phyloP scores from a whole-genome alignment of 768 basidiomycete species.

The Amanita phalloides region DNA sequence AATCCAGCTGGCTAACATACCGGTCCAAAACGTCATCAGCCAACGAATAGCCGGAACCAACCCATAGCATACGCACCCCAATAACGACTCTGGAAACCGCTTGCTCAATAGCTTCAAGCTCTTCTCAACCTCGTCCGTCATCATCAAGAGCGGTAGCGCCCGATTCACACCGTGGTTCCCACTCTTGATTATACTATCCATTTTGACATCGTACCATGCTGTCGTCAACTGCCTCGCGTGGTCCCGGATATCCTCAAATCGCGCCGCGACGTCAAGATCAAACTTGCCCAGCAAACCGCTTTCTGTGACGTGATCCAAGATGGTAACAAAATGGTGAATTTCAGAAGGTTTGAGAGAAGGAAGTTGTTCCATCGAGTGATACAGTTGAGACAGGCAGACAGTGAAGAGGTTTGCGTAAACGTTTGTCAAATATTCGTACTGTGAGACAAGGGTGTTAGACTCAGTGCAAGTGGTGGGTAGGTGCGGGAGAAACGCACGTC shows the following conservation, averaged over 20 bases:
- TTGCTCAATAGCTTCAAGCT: conserved; percentile 75
- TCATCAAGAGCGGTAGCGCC: conserved; percentile 67
- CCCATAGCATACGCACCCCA: conserved; percentile 44
- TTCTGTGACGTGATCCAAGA: conserved; percentile 63
- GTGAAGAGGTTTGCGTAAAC: conserved; percentile 73
- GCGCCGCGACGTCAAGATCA: conserved; percentile 60
- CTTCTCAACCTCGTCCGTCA: conserved; percentile 90
- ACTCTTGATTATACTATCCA: conserved; percentile 49
- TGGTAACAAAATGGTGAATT: conserved; percentile 47
- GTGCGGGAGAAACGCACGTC: conserved; percentile 51
- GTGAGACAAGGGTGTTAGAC: conserved; percentile 5
- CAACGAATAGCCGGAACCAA: background rate
- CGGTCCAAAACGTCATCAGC: conserved; percentile 1
- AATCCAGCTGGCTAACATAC: conserved; percentile 47
- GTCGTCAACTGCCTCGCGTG: conserved; percentile 49
- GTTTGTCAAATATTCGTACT: conserved; percentile 61
- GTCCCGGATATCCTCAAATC: conserved; percentile 58
- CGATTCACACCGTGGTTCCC: conserved; percentile 60
- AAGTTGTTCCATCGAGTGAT: conserved; percentile 72
- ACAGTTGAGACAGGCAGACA: conserved; percentile 75
- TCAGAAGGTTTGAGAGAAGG: conserved; percentile 67
- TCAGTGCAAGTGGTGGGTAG: conserved; percentile 2
- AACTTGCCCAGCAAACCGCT: conserved; percentile 65
- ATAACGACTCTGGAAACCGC: conserved; percentile 73
- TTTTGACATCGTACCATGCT: conserved; percentile 52